Base-by-base conservation (phyloP, 192 early-diverging fungal species). In the Umbelopsis sp. region DNA sequence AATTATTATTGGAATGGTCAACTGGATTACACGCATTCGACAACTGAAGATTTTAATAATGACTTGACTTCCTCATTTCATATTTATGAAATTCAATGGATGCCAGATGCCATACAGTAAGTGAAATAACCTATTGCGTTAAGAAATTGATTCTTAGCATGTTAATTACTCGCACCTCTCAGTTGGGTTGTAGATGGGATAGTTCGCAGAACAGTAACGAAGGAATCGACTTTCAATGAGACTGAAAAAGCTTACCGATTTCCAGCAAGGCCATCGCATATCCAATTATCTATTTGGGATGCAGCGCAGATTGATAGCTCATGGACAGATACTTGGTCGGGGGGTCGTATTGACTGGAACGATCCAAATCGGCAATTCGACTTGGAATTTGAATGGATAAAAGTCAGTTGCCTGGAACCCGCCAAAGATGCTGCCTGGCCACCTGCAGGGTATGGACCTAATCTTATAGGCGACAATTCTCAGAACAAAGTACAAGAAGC, bases 201-300 rank as follows among this genome's bases (percentile, higher is more conserved):
- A 17, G 56, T 62, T 20, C 56, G 56, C 3, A 62, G 56, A 62
- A 62, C 56, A 5, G 31, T 62, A 3, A 62, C 71, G n/a, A 75
- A 74, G n/a, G 56, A 32, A 0, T 62, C 56, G 0, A 88, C 86
- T 54, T 76, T 66, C 10, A 75, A 85, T 41, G 74, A 76, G 0
- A 80, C 77, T 7, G 69, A 74, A 26, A 71, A 71, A 38, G 52
- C 43, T 9, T 86, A 78, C 70, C 43, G 24, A 26, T 91, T 76
- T 81, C 88, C 90, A 0, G 68, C 81, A 11, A 69, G 82, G 10
- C 85, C 84, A 56, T 71, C 80, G 29, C 84, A 83, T n/a, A 82
- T 91, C 29, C 79, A 81, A 25, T 81, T 89, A 56, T 86, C 84
- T 29, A 85, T 91, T 62, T 91, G 90, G 90, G 87, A 91, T 65